Percentiles rank a stretch among this genome's conserved stretches.
Evolutionary conservation across 176 grass and related monocot genomes (phyloP).

Genomic region (Triticum timopheevii): DNA sequence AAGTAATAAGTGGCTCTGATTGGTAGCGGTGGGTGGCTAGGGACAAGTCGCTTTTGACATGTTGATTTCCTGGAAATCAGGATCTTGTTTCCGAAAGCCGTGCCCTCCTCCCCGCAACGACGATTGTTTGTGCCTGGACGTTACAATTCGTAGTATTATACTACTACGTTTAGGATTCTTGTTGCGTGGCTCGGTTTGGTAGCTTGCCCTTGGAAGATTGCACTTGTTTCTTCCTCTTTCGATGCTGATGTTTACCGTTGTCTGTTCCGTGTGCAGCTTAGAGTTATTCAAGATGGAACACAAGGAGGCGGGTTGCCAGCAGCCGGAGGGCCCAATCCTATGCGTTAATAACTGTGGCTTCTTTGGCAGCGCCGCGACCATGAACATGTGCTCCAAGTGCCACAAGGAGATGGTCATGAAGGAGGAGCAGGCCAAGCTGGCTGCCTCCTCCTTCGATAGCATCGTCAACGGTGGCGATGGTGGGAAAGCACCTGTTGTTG

Average conservation of each 20-base stretch:
- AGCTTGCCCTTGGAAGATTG: neutral
- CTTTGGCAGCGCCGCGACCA: conserved; percentile 80
- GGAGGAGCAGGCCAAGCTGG: conserved; percentile 70
- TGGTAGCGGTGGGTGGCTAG: neutral
- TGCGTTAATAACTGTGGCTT: conserved; percentile 98
- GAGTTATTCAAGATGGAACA: conserved; percentile 66
- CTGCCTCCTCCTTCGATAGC: conserved; percentile 78
- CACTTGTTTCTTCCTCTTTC: neutral
- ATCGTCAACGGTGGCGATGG: conserved; percentile 71
- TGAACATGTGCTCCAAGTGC: conserved; percentile 99
- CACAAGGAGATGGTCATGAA: conserved; percentile 93
- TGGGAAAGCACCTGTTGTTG: conserved; percentile 46
- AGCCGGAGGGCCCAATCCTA: conserved; percentile 85
- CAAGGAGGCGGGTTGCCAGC: conserved; percentile 89
- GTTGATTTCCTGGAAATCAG: conserved; percentile 15
- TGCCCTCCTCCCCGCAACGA: neutral
- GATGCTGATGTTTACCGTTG: neutral
- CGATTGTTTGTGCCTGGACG: neutral
- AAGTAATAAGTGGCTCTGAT: neutral
- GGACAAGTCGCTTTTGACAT: neutral
- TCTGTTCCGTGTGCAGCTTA: conserved; percentile 32
- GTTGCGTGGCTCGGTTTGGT: neutral
- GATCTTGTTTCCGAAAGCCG: conserved; percentile 18
- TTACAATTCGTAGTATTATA: neutral
- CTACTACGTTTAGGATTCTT: neutral